phyloP scores from a whole-genome alignment of 1,139 yeast species.

The Geotrichum europaeum region DNA sequence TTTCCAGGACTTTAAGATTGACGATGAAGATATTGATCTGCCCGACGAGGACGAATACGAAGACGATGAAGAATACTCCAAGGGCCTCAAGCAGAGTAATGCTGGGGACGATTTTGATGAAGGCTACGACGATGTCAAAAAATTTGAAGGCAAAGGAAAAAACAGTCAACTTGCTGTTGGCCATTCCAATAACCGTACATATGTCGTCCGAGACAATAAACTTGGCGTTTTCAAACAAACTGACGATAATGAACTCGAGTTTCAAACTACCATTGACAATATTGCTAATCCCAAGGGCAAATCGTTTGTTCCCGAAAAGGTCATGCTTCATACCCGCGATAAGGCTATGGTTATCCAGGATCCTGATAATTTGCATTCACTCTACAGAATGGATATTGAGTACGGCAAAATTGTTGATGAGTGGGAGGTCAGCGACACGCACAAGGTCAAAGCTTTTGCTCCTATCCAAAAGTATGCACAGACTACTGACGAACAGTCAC shows the following conservation, averaged over 20 bases:
- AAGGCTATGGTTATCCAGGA: constrained; percentile 60
- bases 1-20: constrained; percentile 36
- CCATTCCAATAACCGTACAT: constrained; percentile 61
- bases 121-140: constrained; percentile 33
- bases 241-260: constrained; percentile 49
- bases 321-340: constrained; percentile 75
- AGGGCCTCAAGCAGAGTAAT: constrained; percentile 18
- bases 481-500: constrained; percentile 63
- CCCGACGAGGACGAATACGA: constrained; percentile 31
- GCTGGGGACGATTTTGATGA: constrained; percentile 32
- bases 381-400: constrained; percentile 72
- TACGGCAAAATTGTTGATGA: constrained; percentile 79
- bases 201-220: constrained; percentile 70
- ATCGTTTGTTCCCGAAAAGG: constrained; percentile 51
- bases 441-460: constrained; percentile 51
- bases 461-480: constrained; percentile 70
- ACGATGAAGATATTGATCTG: constrained; percentile 38
- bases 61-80: constrained; percentile 23
- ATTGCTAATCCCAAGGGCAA: constrained; percentile 52
- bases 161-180: constrained; percentile 70
- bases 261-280: constrained; percentile 59
- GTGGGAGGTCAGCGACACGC: constrained; percentile 49
- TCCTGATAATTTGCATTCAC: constrained; percentile 38
- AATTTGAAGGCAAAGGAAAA: constrained; percentile 34
- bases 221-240: constrained; percentile 72